Conservation (phyloP, 2,329 filamentous ascomycete genomes). For the Pseudogymnoascus sp. region DNA sequence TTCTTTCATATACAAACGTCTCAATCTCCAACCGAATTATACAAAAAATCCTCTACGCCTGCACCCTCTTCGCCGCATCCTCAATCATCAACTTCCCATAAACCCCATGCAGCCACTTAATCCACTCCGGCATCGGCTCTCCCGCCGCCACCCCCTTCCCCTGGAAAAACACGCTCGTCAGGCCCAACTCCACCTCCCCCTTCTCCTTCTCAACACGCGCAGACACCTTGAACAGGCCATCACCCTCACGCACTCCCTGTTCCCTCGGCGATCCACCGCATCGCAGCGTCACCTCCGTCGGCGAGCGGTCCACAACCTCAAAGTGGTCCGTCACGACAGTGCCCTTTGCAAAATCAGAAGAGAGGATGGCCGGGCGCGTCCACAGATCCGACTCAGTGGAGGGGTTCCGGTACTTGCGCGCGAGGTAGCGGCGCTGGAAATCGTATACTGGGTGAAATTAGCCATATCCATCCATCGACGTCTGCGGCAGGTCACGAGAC, state of each 20-base stretch:
- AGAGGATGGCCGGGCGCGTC: conserved; percentile 45
- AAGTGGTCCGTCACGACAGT: conserved; percentile 64
- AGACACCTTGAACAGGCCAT: conserved; percentile 59
- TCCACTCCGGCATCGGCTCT: conserved; percentile 37
- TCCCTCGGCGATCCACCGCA: conserved; percentile 58
- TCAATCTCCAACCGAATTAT: too few species aligned
- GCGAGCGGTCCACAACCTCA: conserved; percentile 58
- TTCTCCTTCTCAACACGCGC: conserved; percentile 54
- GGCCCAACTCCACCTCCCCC: conserved; percentile 51
- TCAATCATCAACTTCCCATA: conserved; percentile 51
- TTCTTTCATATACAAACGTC: too few species aligned
- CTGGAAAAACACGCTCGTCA: conserved; percentile 56
- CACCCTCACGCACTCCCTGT: conserved; percentile 45
- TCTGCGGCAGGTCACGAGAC: conserved; percentile 8
- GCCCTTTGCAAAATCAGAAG: conserved; percentile 52
- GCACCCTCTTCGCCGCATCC: conserved; percentile 36
- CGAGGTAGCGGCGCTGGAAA: conserved; percentile 49
- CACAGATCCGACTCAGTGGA: conserved; percentile 54
- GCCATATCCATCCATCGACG: not conserved
- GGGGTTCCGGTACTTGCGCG: conserved; percentile 49
- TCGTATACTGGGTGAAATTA: conserved; percentile 39
- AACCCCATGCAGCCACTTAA: conserved; percentile 44
- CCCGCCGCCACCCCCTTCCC: conserved; percentile 37
- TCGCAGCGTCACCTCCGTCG: conserved; percentile 51
- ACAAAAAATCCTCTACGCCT: conserved; percentile 1